A percentile compares a stretch with the other conserved stretches of the same genome.
phyloP scores from a whole-genome alignment of 345 rosid genomes.

The Ceriops decandra region DNA sequence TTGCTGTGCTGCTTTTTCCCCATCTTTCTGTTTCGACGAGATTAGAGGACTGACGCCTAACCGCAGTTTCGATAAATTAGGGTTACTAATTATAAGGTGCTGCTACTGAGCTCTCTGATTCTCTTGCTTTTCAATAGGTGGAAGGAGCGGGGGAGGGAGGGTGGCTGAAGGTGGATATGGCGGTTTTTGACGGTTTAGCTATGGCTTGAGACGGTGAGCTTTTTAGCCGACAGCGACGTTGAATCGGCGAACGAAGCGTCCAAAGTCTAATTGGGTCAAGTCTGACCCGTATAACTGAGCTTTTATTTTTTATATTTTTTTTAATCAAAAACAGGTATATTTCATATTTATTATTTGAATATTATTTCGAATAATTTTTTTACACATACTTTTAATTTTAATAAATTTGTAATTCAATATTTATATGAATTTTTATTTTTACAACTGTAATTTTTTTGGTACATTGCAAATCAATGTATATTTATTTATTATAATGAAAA shows the following conservation, averaged over 20 bases:
- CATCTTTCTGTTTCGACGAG: constrained; percentile 36
- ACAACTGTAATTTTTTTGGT: no score
- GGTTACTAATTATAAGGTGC: not conserved
- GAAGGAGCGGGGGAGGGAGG: not conserved
- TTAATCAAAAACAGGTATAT: no score
- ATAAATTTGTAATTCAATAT: no score
- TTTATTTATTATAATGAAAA: no score
- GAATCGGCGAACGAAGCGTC: not conserved
- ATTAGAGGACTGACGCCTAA: constrained; percentile 4
- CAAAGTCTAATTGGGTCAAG: not conserved
- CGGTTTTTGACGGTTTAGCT: not conserved
- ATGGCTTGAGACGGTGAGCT: not conserved
- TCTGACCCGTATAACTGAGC: not conserved
- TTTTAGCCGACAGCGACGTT: not conserved
- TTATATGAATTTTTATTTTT: no score
- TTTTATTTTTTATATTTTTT: no score
- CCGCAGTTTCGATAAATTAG: not conserved
- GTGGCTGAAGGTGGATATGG: not conserved
- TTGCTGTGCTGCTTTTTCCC: constrained; percentile 99
- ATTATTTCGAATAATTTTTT: no score
- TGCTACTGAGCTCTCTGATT: not conserved
- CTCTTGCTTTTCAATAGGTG: not conserved
- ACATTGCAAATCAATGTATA: no score
- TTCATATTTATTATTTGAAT: no score
- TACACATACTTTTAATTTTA: no score